A percentile compares a stretch with the other conserved stretches of the same genome.
Evolutionary conservation across 805 yeast species (phyloP).

Genomic region (Saccharomycopsis olivae): DNA sequence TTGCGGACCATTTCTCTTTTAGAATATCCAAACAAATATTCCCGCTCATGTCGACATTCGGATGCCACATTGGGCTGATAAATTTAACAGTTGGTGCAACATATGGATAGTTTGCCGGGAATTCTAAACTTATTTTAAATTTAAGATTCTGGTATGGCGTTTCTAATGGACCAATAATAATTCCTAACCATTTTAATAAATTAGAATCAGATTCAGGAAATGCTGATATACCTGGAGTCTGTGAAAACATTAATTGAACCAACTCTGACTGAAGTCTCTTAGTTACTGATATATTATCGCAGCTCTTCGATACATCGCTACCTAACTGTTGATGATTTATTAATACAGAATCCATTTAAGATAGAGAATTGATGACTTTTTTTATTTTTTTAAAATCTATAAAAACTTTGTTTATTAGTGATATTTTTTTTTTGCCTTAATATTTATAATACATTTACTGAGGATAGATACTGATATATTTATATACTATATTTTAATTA

Average conservation of each 20-base stretch:
- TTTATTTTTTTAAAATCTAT: too few relatives aligned
- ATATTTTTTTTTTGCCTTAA: too few relatives aligned
- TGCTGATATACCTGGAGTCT: constrained; percentile 41
- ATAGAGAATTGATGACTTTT: too few relatives aligned
- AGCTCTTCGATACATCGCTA: too few relatives aligned
- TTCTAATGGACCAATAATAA: constrained; percentile 45
- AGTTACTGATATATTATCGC: constrained; percentile 36
- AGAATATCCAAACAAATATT: constrained; percentile 54
- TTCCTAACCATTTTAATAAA: constrained; percentile 46
- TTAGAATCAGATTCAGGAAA: constrained; percentile 44
- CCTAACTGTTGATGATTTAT: too few relatives aligned
- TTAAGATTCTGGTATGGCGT: constrained; percentile 46
- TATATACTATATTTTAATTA: too few relatives aligned
- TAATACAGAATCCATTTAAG: too few relatives aligned
- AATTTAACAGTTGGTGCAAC: constrained; percentile 46
- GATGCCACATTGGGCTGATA: constrained; percentile 54
- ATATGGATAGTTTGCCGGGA: constrained; percentile 49
- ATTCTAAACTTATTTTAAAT: constrained; percentile 39
- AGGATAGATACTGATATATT: too few relatives aligned
- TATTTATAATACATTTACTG: too few relatives aligned
- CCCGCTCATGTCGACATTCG: constrained; percentile 56
- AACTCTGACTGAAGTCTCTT: constrained; percentile 42
- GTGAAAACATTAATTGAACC: constrained; percentile 40
- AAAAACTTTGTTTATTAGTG: too few relatives aligned
- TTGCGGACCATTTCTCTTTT: constrained; percentile 57